Evolutionary conservation across 805 yeast species (phyloP).

Genomic region (Spathaspora sp.): DNA sequence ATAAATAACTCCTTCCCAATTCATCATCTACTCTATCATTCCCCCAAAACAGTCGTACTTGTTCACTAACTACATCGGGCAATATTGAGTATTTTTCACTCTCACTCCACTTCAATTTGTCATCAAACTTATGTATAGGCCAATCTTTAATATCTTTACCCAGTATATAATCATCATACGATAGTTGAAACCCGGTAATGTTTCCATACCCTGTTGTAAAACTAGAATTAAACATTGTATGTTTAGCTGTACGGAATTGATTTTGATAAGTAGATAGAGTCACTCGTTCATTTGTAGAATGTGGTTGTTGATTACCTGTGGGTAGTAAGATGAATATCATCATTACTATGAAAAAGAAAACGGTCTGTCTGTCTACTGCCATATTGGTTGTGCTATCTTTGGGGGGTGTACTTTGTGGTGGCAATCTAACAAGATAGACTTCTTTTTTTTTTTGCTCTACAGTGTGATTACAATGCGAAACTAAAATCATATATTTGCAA

Average conservation of each 20-base stretch:
- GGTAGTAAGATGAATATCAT: constrained; percentile 32
- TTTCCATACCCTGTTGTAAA: constrained; percentile 60
- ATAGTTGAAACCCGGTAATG: constrained; percentile 66
- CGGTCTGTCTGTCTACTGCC: constrained; percentile 31
- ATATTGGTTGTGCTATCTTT: constrained; percentile 3
- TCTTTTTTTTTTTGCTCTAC: neutral
- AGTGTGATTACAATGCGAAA: too few relatives aligned
- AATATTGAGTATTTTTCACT: constrained; percentile 52
- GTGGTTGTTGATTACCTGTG: constrained; percentile 25
- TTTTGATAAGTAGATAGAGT: constrained; percentile 23
- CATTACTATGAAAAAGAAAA: constrained; percentile 31
- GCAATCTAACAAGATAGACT: neutral
- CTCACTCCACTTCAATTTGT: constrained; percentile 43
- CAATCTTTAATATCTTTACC: constrained; percentile 48
- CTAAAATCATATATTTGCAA: neutral
- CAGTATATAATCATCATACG: constrained; percentile 55
- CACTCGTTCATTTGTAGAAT: constrained; percentile 20
- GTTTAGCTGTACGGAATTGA: constrained; percentile 14
- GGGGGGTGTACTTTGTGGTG: neutral
- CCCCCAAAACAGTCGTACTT: constrained; percentile 55
- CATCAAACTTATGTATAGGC: constrained; percentile 49
- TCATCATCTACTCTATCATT: constrained; percentile 11
- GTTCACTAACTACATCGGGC: constrained; percentile 52
- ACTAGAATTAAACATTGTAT: constrained; percentile 33
- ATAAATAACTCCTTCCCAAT: constrained; percentile 20